Percentiles rank a stretch among this genome's conserved stretches.
Evolutionary conservation across 192 early-diverging fungal genomes (phyloP).

Genomic region (Coemansia pectinata): DNA sequence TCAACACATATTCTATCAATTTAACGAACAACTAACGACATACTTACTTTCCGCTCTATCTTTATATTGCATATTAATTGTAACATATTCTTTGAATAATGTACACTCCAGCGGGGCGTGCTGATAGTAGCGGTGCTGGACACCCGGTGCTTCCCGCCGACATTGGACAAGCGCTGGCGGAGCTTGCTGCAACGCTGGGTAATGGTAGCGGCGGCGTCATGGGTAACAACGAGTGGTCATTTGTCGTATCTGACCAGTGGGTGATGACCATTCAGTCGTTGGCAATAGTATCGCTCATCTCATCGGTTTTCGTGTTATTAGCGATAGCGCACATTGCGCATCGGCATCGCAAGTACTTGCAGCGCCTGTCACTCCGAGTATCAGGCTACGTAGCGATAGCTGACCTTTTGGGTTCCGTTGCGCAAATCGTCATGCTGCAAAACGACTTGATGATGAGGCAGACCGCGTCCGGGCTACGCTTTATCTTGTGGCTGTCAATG

Average conservation of each 20-base stretch:
- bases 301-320: constrained; percentile 15
- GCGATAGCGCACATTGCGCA: constrained; percentile 11
- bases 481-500: constrained; percentile 40
- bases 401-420: constrained; percentile 14
- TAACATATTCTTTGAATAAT: background rate
- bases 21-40: background rate
- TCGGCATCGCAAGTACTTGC: constrained; percentile 25
- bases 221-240: constrained; percentile 23
- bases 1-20: background rate
- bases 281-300: constrained; percentile 24
- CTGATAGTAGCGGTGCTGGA: background rate
- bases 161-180: background rate
- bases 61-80: background rate
- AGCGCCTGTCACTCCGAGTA: constrained; percentile 35
- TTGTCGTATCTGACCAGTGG: constrained; percentile 36
- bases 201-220: background rate
- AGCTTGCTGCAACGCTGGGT: background rate
- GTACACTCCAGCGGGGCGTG: background rate
- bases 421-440: constrained; percentile 27
- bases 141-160: background rate
- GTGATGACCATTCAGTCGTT: constrained; percentile 23
- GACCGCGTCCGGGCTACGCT: constrained; percentile 13
- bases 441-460: constrained; percentile 41
- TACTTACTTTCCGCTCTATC: background rate
- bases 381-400: constrained; percentile 35